phyloP scores from a whole-genome alignment of 257 asterid genomes.

The Buddleja alternifolia region DNA sequence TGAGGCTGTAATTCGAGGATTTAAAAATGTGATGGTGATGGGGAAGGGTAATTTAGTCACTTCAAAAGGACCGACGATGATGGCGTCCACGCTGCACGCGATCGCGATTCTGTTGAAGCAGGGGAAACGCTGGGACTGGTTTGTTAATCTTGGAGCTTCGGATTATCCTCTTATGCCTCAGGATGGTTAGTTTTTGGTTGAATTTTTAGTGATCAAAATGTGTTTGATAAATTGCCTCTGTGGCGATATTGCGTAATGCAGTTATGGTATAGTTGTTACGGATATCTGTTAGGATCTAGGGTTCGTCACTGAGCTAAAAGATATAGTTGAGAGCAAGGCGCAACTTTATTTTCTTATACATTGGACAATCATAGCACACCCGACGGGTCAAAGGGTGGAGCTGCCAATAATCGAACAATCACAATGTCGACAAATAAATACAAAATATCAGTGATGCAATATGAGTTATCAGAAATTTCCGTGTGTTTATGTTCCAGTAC shows the following conservation, averaged over 20 bases:
- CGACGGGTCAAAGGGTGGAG: too few species aligned
- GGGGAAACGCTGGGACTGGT: constrained; percentile 87
- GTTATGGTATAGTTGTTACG: background rate
- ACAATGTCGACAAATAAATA: too few species aligned
- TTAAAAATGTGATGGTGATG: constrained; percentile 77
- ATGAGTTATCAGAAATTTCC: background rate
- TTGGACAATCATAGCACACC: too few species aligned
- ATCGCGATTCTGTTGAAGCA: constrained; percentile 73
- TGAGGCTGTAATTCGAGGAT: constrained; percentile 51
- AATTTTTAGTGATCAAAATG: background rate
- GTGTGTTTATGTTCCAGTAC: constrained; percentile 6
- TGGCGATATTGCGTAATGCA: constrained; percentile 19
- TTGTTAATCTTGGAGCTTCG: constrained; percentile 75
- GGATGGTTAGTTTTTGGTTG: constrained; percentile 67
- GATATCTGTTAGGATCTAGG: too few species aligned
- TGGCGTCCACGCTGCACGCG: constrained; percentile 79
- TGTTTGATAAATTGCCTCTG: background rate
- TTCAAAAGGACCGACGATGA: constrained; percentile 73
- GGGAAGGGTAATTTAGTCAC: constrained; percentile 81
- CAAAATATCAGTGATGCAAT: background rate
- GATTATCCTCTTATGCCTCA: constrained; percentile 97
- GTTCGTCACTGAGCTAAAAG: too few species aligned
- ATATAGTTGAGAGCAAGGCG: too few species aligned
- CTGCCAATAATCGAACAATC: too few species aligned
- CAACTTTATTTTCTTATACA: too few species aligned